These are phyloP conservation scores for Aspergillus calidoustus DNA, from an alignment of 2,329 filamentous ascomycete species.

Conservation along the genomic window DNA sequence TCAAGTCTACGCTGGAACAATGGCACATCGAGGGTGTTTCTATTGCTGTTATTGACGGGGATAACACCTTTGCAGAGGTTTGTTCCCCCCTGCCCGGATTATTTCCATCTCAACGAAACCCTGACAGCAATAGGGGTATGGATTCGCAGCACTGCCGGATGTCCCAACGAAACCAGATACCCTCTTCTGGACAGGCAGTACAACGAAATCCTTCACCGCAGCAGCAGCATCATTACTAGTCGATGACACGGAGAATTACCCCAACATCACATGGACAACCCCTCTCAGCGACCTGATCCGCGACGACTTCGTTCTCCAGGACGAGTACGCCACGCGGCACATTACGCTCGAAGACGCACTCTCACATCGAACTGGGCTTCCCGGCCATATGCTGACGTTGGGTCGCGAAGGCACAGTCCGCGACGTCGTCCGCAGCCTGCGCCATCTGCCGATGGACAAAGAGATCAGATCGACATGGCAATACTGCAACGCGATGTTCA, in stretches of 20 bases:
- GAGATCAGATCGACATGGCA: slow-evolving; percentile 25
- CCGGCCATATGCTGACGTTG: slow-evolving; percentile 24
- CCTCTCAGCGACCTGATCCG: slow-evolving; percentile 41
- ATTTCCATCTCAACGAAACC: not conserved
- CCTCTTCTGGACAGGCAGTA: slow-evolving; percentile 33
- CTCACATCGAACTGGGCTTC: slow-evolving; percentile 39
- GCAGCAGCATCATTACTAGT: slow-evolving; percentile 29
- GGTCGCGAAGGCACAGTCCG: slow-evolving; percentile 12
- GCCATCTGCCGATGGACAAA: slow-evolving; percentile 26
- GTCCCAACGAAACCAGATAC: slow-evolving; percentile 29
- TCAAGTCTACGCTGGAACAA: not conserved
- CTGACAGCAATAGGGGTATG: slow-evolving; percentile 32
- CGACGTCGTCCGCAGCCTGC: slow-evolving; percentile 27
- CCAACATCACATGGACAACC: slow-evolving; percentile 40
- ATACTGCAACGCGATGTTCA: slow-evolving; percentile 34
- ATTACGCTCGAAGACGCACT: slow-evolving; percentile 41
- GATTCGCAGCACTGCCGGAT: slow-evolving; percentile 31
- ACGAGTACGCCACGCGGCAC: slow-evolving; percentile 32
- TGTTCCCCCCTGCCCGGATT: not conserved
- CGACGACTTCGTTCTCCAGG: slow-evolving; percentile 37
- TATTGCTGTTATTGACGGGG: slow-evolving; percentile 21
- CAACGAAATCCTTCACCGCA: slow-evolving; percentile 35
- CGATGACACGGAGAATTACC: slow-evolving; percentile 23
- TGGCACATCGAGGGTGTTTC: slow-evolving; percentile 10
- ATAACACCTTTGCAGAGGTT: not conserved